These are phyloP conservation scores for Emergomyces pasteurianus DNA, from an alignment of 2,329 filamentous ascomycete species.

Conservation along the genomic window DNA sequence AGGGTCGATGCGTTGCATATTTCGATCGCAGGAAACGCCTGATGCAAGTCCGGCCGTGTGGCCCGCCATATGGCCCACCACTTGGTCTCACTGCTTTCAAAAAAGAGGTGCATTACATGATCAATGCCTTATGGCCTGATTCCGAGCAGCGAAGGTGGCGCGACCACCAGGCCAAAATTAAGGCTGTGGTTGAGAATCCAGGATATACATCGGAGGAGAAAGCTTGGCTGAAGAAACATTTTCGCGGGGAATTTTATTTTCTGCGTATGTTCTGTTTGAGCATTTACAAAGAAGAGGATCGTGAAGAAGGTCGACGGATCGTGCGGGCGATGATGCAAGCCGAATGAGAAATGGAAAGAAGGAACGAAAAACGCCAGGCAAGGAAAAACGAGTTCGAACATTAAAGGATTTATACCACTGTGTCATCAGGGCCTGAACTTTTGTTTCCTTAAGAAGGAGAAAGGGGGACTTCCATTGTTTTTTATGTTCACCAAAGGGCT, in stretches of 20 bases:
- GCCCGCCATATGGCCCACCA: conserved; percentile 6
- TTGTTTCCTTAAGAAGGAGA: conserved; percentile 10
- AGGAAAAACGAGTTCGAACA: background rate
- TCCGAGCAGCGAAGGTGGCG: conserved; percentile 5
- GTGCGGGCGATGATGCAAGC: conserved; percentile 13
- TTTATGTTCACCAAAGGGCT: conserved; percentile 7
- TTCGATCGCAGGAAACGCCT: conserved; percentile 1
- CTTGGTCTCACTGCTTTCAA: conserved; percentile 1
- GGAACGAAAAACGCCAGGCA: background rate
- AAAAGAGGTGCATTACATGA: background rate
- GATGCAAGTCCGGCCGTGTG: conserved; percentile 6
- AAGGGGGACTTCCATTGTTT: conserved; percentile 8
- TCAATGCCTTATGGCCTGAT: conserved; percentile 7
- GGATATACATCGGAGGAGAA: conserved; percentile 18
- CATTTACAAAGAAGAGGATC: conserved; percentile 28
- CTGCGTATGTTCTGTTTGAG: conserved; percentile 19
- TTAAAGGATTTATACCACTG: conserved; percentile 12
- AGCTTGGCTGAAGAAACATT: conserved; percentile 26
- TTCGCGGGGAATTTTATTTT: conserved; percentile 23
- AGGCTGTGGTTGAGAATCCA: background rate
- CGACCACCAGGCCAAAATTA: background rate
- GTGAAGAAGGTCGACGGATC: conserved; percentile 23
- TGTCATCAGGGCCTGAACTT: conserved; percentile 10
- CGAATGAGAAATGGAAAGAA: conserved; percentile 3
- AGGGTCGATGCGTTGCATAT: conserved; percentile 4